Conservation (phyloP, 2,329 filamentous ascomycete genomes). For the Fusarium buharicum region DNA sequence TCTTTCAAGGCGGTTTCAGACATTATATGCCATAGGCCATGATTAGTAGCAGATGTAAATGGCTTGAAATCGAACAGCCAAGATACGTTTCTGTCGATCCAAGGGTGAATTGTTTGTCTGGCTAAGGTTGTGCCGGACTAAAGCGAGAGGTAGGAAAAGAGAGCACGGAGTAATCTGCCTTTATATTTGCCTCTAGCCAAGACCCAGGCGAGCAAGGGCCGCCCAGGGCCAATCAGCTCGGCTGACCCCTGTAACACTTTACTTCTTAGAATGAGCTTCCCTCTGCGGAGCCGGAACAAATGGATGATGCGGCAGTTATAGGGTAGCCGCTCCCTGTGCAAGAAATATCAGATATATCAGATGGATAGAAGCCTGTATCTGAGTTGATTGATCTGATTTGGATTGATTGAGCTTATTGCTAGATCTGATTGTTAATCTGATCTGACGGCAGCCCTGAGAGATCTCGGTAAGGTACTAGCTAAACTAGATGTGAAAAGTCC, state of each 20-base stretch:
- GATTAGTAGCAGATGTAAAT: neutral
- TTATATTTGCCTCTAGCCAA: too few relatives aligned
- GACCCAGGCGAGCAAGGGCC: too few relatives aligned
- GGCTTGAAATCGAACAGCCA: neutral
- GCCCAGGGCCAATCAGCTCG: too few relatives aligned
- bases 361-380: conserved; percentile 22
- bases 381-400: conserved; percentile 25
- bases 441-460: conserved; percentile 21
- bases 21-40: neutral
- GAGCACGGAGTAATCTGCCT: too few relatives aligned
- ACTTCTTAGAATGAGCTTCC: too few relatives aligned
- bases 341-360: conserved; percentile 28
- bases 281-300: conserved; percentile 1
- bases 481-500: too few relatives aligned
- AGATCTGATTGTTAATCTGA: conserved; percentile 25
- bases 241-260: too few relatives aligned
- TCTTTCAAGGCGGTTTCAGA: neutral
- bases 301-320: conserved; percentile 1
- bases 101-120: too few relatives aligned
- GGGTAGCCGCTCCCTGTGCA: conserved; percentile 6
- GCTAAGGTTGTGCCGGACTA: too few relatives aligned
- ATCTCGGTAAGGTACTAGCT: too few relatives aligned
- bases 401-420: conserved; percentile 22
- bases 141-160: too few relatives aligned
- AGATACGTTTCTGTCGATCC: too few relatives aligned